Conservation (phyloP, 805 yeast genomes). For the Suhomyces kilbournensis region DNA sequence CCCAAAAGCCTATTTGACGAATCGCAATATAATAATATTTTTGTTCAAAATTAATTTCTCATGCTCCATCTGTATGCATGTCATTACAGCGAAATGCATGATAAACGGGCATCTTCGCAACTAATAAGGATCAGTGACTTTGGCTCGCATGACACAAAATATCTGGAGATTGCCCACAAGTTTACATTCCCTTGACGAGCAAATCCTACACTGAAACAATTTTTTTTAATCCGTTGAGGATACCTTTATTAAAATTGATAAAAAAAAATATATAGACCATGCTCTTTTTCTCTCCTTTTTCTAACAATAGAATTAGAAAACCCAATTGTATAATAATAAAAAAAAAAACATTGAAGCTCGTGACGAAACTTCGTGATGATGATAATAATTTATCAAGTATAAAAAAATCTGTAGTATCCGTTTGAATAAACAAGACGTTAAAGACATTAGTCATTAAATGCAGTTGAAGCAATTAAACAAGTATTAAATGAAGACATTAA, state of each 20-base stretch:
- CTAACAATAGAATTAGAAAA: slow-evolving; percentile 5
- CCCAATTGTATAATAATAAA: slow-evolving; percentile 8
- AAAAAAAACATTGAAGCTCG: slow-evolving; percentile 7
- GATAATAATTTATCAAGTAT: background rate
- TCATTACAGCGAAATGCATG: background rate
- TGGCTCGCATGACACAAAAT: background rate
- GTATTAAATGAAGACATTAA: slow-evolving; percentile 6
- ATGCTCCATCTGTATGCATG: background rate
- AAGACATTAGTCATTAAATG: slow-evolving; percentile 33
- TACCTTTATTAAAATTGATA: slow-evolving; percentile 21
- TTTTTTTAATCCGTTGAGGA: slow-evolving; percentile 40
- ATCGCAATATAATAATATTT: background rate
- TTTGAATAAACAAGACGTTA: slow-evolving; percentile 6
- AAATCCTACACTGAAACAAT: background rate
- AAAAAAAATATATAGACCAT: slow-evolving; percentile 14
- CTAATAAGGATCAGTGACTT: background rate
- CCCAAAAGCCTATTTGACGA: background rate
- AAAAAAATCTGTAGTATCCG: slow-evolving; percentile 4
- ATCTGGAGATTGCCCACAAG: background rate
- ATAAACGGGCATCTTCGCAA: background rate
- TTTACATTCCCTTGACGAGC: background rate
- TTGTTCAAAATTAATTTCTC: background rate
- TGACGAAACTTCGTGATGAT: background rate
- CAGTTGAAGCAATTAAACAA: slow-evolving; percentile 45
- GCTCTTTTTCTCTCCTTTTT: slow-evolving; percentile 8